Evolutionary conservation across 1,284 basidiomycete species (phyloP).

Genomic region (Apiotrichum porosum): DNA sequence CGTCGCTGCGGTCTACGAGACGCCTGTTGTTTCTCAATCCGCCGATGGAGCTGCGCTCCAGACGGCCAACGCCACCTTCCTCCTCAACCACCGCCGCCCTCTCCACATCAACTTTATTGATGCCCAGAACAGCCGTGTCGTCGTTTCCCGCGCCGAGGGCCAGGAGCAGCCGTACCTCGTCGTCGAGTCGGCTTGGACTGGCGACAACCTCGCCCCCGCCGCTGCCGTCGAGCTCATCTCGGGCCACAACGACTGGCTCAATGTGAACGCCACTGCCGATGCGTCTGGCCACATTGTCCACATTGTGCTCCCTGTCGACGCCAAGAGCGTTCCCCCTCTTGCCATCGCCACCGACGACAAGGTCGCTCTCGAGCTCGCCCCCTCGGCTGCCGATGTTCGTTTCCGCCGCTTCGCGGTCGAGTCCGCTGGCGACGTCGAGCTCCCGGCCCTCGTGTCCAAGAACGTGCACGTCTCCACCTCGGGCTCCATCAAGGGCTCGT

Average conservation of each 20-base stretch:
- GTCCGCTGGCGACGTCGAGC: conserved; percentile 13
- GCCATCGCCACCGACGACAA: conserved; percentile 10
- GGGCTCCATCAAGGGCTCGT: conserved; percentile 26
- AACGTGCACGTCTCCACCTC: conserved; percentile 11
- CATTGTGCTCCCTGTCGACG: conserved; percentile 17
- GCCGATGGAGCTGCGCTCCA: neutral
- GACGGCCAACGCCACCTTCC: conserved; percentile 24
- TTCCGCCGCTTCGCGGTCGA: conserved; percentile 17
- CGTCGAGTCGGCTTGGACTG: conserved; percentile 22
- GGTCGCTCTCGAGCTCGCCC: conserved; percentile 16
- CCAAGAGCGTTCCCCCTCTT: conserved; percentile 12
- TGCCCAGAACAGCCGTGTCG: conserved; percentile 12
- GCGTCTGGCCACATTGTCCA: conserved; percentile 16
- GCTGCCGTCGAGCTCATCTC: conserved; percentile 11
- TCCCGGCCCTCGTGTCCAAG: conserved; percentile 8
- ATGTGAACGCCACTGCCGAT: conserved; percentile 5
- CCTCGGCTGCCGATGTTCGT: conserved; percentile 16
- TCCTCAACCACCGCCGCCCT: conserved; percentile 6
- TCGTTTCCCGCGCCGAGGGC: conserved; percentile 19
- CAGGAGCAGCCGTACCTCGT: conserved; percentile 10
- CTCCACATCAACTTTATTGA: conserved; percentile 15
- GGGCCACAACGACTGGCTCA: conserved; percentile 7
- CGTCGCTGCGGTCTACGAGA: neutral
- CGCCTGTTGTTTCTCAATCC: neutral
- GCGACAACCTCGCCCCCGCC: neutral